phyloP scores from a whole-genome alignment of 192 early-diverging fungal genomes.

The Backusella tuberculispora region DNA sequence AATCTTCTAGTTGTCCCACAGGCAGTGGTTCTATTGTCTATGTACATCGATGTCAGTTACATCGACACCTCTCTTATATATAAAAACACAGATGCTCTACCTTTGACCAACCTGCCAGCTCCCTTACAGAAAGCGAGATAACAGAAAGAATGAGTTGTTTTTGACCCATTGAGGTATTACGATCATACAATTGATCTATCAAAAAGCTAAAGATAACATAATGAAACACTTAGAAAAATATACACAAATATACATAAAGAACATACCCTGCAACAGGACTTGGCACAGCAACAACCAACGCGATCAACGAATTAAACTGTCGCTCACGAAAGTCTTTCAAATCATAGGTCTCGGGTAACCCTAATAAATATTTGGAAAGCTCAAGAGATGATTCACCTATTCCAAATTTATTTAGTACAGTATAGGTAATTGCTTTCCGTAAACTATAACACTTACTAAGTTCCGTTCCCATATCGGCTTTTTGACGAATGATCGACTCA shows the following conservation, averaged over 20 bases:
- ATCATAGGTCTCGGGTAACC: slow-evolving; percentile 25
- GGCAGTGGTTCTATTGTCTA: neutral
- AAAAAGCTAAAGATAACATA: slow-evolving; percentile 24
- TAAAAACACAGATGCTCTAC: neutral
- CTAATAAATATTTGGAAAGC: slow-evolving; percentile 15
- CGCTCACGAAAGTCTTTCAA: slow-evolving; percentile 14
- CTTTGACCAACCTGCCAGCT: neutral
- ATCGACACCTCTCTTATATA: neutral
- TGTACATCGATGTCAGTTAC: neutral
- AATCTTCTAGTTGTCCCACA: neutral
- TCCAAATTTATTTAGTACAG: neutral
- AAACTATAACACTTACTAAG: slow-evolving; percentile 1
- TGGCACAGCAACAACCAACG: slow-evolving; percentile 26
- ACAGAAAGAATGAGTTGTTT: slow-evolving; percentile 20
- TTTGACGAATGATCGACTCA: slow-evolving; percentile 33
- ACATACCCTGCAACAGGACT: slow-evolving; percentile 21
- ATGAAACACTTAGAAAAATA: neutral
- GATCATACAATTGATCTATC: slow-evolving; percentile 39
- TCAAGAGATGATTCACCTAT: slow-evolving; percentile 16
- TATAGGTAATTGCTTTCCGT: neutral
- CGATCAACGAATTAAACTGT: slow-evolving; percentile 26
- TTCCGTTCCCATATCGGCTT: slow-evolving; percentile 34
- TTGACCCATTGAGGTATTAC: slow-evolving; percentile 32
- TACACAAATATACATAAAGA: neutral
- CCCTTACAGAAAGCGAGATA: slow-evolving; percentile 5